Percentiles rank a stretch among this genome's conserved stretches.
Evolutionary conservation across 2,329 filamentous ascomycete species (phyloP).

Genomic region (Byssothecium circinans): DNA sequence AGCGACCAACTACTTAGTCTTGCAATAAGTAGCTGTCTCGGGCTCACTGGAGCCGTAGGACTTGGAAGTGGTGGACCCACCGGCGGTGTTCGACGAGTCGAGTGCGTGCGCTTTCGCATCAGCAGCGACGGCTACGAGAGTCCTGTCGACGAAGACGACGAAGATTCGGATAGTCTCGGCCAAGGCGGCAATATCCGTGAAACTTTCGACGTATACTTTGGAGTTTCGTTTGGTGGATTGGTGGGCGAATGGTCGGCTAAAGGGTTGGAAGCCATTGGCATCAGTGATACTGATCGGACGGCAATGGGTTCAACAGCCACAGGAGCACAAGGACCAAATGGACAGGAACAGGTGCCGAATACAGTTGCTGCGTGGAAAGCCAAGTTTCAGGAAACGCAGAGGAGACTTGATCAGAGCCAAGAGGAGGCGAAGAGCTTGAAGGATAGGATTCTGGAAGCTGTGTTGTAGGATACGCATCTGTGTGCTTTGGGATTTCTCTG

Average conservation of each 20-base stretch:
- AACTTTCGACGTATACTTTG: conserved; percentile 50
- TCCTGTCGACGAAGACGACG: conserved; percentile 46
- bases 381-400: conserved; percentile 38
- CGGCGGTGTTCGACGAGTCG: conserved; percentile 43
- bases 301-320: neutral
- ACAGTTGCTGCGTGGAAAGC: conserved; percentile 35
- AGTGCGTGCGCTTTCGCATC: conserved; percentile 46
- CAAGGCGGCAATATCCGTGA: conserved; percentile 33
- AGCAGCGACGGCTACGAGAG: conserved; percentile 45
- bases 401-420: conserved; percentile 37
- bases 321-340: conserved; percentile 9
- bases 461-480: conserved; percentile 18
- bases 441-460: conserved; percentile 44
- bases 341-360: conserved; percentile 13
- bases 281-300: conserved; percentile 11
- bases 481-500: neutral
- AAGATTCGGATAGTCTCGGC: conserved; percentile 22
- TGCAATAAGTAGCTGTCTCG: conserved; percentile 49
- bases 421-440: conserved; percentile 39
- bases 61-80: conserved; percentile 39
- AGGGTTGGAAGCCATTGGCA: conserved; percentile 32
- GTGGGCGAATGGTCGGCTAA: conserved; percentile 49
- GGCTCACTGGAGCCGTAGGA: conserved; percentile 36
- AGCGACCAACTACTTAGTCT: conserved; percentile 43
- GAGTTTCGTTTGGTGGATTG: conserved; percentile 45